phyloP scores from a whole-genome alignment of 2,329 filamentous ascomycete genomes.

The Pseudogymnoascus sp. region DNA sequence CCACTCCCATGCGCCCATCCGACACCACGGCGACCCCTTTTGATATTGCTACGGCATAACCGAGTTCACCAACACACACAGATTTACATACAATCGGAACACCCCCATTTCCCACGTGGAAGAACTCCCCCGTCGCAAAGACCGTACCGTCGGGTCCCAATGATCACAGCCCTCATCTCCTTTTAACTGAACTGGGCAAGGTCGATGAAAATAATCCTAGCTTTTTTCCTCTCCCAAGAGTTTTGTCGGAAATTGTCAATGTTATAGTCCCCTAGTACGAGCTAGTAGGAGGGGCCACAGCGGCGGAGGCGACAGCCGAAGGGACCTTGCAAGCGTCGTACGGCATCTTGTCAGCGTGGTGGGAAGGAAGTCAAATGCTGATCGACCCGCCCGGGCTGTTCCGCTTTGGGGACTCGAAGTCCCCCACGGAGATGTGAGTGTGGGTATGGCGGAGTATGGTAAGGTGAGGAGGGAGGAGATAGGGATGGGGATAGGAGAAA shows the following conservation, averaged over 20 bases:
- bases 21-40: not conserved
- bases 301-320: not conserved
- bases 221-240: not conserved
- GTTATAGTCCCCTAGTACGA: not conserved
- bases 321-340: not conserved
- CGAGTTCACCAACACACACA: not conserved
- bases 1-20: not conserved
- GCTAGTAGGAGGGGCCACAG: not conserved
- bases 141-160: not conserved
- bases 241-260: not conserved
- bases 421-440: not conserved
- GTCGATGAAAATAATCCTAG: not conserved
- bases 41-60: not conserved
- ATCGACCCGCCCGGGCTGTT: slow-evolving; percentile 2
- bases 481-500: not conserved
- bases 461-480: not conserved
- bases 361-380: not conserved
- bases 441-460: not conserved
- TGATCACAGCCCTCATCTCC: not conserved
- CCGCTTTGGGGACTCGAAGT: not conserved
- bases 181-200: not conserved
- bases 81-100: not conserved
- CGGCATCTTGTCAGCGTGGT: not conserved
- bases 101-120: not conserved
- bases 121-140: not conserved